Base-by-base conservation (phyloP, 2,329 filamentous ascomycete species). In the Balansia obtecta region DNA sequence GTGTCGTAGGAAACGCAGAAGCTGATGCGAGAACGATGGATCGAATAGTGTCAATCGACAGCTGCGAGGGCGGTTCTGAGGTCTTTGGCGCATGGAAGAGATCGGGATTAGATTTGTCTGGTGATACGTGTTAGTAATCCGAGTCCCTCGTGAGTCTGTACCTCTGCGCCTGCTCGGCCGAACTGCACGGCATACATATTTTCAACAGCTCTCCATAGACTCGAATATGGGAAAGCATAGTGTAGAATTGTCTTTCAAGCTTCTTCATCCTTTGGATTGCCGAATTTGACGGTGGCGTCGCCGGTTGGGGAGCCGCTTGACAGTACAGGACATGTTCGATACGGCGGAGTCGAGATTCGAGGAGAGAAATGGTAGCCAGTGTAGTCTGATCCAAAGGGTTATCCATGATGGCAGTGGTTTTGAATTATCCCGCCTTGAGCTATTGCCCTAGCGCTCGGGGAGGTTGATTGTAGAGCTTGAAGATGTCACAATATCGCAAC, bases 251-350 rank as follows among this genome's bases (percentile, higher is more conserved):
- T 48, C 69, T 69, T 56, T 82, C 77, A 0, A 82, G 68, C 39
- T 75, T 68, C 50, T 69, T 69, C 41, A 81, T 64, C 41, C 69
- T 67, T 18, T 68, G 64, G 22, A 67, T 57, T 0, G 73, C 71
- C 0, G 76, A 68, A 15, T 63, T 63, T 20, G 70, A 57, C 13
- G 70, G 64, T 13, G 70, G 64, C 2, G 63, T 55, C 5, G 60
- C 55, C 0, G 63, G 57, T 1, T 63, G 56, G 2, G 67, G 60
- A 2, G 62, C 56, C 2, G 65, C 50, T 3, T 71, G 65, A 27
- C 79, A 79, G 57, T 76, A 73, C 43, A 83, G 69, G 2, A 81
- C 63, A 56, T 81, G 77, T 57, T 83, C 79, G 52, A 82, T 68
- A 44, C 79, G 76, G 15, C 73, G 64, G 11, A 83, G 71, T n/a